Evolutionary conservation across 805 yeast species (phyloP), one percentile per base, ranked within the genome.

Genomic region (Wickerhamomyces kurtzmanii): DNA sequence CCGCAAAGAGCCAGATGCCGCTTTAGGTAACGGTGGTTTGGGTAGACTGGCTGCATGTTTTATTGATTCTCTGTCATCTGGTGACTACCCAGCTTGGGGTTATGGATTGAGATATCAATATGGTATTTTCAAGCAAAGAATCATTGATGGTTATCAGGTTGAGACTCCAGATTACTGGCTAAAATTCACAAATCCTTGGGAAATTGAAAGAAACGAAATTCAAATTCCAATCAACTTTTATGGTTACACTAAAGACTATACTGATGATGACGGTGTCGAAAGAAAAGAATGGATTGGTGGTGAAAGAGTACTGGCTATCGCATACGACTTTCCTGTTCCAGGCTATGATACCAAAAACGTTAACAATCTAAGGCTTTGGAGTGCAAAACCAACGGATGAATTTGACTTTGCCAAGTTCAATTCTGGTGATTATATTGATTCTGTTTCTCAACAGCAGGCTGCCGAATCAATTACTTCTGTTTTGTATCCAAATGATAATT

Each of bases 161-260:
- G 96, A 86, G 57, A 68, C 84, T 19, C 96, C 96, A 9, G 96
- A 86, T 52, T 83, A 86, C 53, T 86, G 96, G 96, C 67, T 86
- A 40, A 79, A 79, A 42, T 79, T 69, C 51, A 73, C 85, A 38
- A 83, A 85, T 47, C 94, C 96, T 12, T 86, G 96, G 96, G 96
- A 86, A 54, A 77, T 87, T 38, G 80, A 81, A 40, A 69, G 96
- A 46, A 59, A 66, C 34, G 96, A 86, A 54, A 82, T 86, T 40
- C 86, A 80, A 49, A 76, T 84, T 34, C 95, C 94, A 10, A 79
- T 86, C 38, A 87, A 83, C 59, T 86, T 87, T 51, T 84, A 85
- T 53, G 96, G 96, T 31, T 66, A 71, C 36, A 60, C 58, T 20
- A 58, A 53, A 29, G 75, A 66, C 42, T 44, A 49, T 24, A 52